Evolutionary conservation across 495 filamentous ascomycete species (phyloP).

Genomic region (Penicillium cosmopolitanum): DNA sequence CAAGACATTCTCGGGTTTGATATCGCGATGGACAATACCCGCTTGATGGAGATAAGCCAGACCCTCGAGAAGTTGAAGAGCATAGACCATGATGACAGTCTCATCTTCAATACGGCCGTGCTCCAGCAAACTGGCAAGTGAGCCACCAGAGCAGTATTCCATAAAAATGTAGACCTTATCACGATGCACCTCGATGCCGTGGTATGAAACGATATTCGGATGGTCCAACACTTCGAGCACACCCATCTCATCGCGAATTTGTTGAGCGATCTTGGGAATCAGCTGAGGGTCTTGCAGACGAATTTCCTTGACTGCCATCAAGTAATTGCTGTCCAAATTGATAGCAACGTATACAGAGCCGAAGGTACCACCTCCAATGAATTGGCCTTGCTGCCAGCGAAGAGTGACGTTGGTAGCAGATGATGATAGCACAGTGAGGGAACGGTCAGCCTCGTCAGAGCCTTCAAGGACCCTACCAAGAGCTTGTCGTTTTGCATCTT

Average conservation of each 20-base stretch:
- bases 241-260: constrained; percentile 96
- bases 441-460: constrained; percentile 92
- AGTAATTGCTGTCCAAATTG: constrained; percentile 91
- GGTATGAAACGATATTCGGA: constrained; percentile 96
- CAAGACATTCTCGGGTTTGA: constrained; percentile 98
- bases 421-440: constrained; percentile 88
- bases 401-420: constrained; percentile 93
- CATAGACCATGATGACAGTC: constrained; percentile 97
- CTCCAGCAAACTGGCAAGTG: constrained; percentile 86
- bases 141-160: constrained; percentile 97
- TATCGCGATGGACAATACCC: constrained; percentile 91
- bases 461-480: constrained; percentile 90
- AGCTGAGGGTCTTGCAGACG: constrained; percentile 94
- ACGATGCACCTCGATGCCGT: constrained; percentile 95
- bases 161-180: constrained; percentile 99
- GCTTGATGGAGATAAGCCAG: constrained; percentile 92
- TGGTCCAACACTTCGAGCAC: constrained; percentile 94
- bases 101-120: constrained; percentile 98
- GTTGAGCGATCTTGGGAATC: constrained; percentile 88
- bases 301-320: constrained; percentile 99
- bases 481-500: constrained; percentile 84
- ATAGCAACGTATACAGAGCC: constrained; percentile 96
- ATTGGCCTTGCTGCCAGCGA: constrained; percentile 97
- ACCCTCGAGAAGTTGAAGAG: constrained; percentile 92
- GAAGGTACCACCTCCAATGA: constrained; percentile 95